Evolutionary conservation across 371 early-diverging fungal genomes (phyloP), one percentile per base, ranked within the genome.

Genomic region (Mortierella sp.): DNA sequence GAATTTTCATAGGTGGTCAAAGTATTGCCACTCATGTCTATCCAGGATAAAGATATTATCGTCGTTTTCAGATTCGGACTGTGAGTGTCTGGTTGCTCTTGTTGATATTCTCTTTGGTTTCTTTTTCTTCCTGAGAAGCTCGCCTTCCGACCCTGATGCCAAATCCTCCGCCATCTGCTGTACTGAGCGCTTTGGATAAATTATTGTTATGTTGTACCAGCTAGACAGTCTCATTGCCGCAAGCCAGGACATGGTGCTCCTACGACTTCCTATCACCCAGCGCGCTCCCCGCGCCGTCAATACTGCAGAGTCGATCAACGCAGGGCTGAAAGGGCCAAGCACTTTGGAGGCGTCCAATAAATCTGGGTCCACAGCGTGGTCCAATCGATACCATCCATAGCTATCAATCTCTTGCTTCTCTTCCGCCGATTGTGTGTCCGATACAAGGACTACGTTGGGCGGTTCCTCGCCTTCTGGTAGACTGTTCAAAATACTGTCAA

Each of bases 211-310:
- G 10, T 80, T 74, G 45, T 64, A 56, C 80, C 80, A 80, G 15
- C 43, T 60, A 0, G 59, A 17, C 15, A 70, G 35, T 12, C 75
- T 63, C 80, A 80, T 74, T 2, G 80, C 80, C 12, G 75, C 65
- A 35, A 80, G 58, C 80, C 80, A 80, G 9, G 75, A 80, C 80
- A 80, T 80, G 22, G 80, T 80, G 31, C 75, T 74, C 28, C 71
- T 61, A 8, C 75, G 70, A 49, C 70, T 70, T 45, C 80, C 80
- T 57, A 80, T 70, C 54, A 74, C 70, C 80, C 80, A 80, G 1
- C 68, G 70, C 9, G 75, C 75, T 12, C 70, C 68, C n/a, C 75
- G 62, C 53, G 75, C 80, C 13, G 71, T 61, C 56, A 80, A 29
- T 12, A 80, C 80, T 7, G 75, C 80, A 19, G 80, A 74, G 47